A percentile compares a stretch with the other conserved stretches of the same genome.
These are phyloP conservation scores for Aegilops longissima DNA, from an alignment of 176 grass and related monocot species.

Conservation along the genomic window DNA sequence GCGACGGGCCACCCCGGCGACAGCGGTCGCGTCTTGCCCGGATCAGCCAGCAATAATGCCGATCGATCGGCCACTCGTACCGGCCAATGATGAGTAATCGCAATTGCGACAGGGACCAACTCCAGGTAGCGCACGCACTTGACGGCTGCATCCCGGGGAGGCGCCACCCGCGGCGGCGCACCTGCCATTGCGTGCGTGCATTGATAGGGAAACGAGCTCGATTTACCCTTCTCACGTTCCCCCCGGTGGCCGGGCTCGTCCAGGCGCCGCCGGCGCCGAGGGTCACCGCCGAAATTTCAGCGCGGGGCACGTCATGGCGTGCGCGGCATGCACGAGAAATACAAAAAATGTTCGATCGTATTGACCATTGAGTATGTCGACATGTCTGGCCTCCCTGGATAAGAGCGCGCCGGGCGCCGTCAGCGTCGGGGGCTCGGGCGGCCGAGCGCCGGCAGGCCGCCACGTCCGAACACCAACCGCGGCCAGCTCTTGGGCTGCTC, in stretches of 20 bases:
- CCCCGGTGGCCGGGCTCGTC: too few species aligned
- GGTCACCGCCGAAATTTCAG: not conserved
- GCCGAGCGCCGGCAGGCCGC: conserved; percentile 20
- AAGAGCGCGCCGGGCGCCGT: not conserved
- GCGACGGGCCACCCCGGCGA: not conserved
- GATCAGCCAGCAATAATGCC: not conserved
- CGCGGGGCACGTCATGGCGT: not conserved
- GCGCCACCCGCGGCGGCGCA: conserved; percentile 4
- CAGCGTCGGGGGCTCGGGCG: not conserved
- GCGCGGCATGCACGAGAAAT: not conserved
- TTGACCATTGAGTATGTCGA: not conserved
- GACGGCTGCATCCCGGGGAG: not conserved
- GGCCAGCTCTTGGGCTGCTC: not conserved
- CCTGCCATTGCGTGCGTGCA: not conserved
- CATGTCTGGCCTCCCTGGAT: not conserved
- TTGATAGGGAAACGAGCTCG: not conserved
- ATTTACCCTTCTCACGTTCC: too few species aligned
- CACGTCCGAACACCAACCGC: conserved; percentile 14
- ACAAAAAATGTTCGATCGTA: not conserved
- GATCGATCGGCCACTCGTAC: not conserved
- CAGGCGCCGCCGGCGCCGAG: too few species aligned
- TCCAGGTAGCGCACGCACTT: not conserved
- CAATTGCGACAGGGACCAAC: not conserved
- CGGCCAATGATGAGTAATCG: not conserved
- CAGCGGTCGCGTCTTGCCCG: not conserved